A percentile compares a stretch with the other conserved stretches of the same genome.
phyloP scores from a whole-genome alignment of 495 filamentous ascomycete species.

The Halenospora varia region DNA sequence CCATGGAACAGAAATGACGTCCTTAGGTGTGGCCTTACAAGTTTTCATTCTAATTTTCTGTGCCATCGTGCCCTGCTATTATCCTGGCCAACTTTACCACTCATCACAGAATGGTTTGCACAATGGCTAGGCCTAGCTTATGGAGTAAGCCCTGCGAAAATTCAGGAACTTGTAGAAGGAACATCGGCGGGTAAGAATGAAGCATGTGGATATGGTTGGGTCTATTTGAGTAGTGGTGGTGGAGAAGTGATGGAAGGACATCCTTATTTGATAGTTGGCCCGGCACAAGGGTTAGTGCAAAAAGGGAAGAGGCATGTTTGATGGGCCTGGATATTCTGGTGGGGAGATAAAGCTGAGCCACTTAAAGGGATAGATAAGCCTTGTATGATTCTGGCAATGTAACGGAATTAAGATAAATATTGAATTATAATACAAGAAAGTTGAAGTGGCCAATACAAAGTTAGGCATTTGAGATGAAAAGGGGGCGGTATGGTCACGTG shows the following conservation, averaged over 20 bases:
- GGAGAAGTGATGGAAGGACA: neutral
- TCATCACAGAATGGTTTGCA: slow-evolving; percentile 1
- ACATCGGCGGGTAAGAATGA: neutral
- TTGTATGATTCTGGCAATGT: neutral
- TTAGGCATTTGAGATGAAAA: neutral
- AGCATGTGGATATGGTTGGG: neutral
- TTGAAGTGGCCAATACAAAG: neutral
- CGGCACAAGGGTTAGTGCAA: neutral
- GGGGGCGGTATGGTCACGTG: neutral
- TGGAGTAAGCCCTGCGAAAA: neutral
- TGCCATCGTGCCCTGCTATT: neutral
- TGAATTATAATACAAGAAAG: neutral
- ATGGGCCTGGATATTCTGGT: neutral
- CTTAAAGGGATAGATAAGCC: neutral
- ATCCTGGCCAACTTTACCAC: neutral
- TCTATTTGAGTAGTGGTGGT: neutral
- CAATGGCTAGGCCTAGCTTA: slow-evolving; percentile 1
- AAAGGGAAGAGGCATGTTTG: neutral
- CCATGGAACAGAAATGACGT: slow-evolving; percentile 3
- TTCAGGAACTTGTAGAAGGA: neutral
- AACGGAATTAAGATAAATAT: neutral
- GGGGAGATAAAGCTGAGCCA: neutral
- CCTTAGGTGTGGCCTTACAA: neutral
- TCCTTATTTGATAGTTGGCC: neutral
- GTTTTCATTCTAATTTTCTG: neutral